Conservation (phyloP, 2,329 filamentous ascomycete species). For the Colletotrichum brevisporum region DNA sequence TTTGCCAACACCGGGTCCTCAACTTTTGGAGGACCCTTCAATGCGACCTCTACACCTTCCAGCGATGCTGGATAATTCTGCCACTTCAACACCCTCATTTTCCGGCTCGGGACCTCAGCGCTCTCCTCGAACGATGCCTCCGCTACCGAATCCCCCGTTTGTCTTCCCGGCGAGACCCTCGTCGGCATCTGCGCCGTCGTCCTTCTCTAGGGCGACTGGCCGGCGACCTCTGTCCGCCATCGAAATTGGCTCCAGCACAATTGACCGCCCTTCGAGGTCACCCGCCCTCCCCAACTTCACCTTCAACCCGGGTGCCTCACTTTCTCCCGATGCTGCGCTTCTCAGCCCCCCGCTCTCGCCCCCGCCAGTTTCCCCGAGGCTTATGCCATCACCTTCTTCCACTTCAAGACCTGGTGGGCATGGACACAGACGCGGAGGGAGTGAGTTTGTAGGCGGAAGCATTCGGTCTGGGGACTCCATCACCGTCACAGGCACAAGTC, state of each 20-base stretch:
- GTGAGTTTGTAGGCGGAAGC: slow-evolving; percentile 88
- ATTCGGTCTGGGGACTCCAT: slow-evolving; percentile 70
- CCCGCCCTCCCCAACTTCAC: slow-evolving; percentile 67
- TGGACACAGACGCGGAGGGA: slow-evolving; percentile 84
- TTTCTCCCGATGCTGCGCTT: slow-evolving; percentile 54
- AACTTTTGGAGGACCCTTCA: slow-evolving; percentile 38
- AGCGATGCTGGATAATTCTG: slow-evolving; percentile 47
- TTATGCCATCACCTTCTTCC: slow-evolving; percentile 70
- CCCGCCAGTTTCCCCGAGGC: slow-evolving; percentile 56
- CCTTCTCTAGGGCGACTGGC: slow-evolving; percentile 62
- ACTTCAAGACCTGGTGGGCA: slow-evolving; percentile 66
- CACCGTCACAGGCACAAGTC: slow-evolving; percentile 76
- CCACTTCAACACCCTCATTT: slow-evolving; percentile 43
- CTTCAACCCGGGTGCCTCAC: slow-evolving; percentile 66
- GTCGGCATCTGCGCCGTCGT: slow-evolving; percentile 62
- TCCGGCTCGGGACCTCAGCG: slow-evolving; percentile 50
- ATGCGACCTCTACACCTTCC: slow-evolving; percentile 47
- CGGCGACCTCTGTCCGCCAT: slow-evolving; percentile 69
- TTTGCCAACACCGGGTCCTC: slow-evolving; percentile 45
- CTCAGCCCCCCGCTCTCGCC: slow-evolving; percentile 71
- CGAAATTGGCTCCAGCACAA: slow-evolving; percentile 55
- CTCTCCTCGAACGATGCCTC: slow-evolving; percentile 55
- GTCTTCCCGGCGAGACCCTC: slow-evolving; percentile 70
- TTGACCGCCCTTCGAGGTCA: slow-evolving; percentile 48
- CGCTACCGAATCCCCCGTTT: slow-evolving; percentile 75